Evolutionary conservation across 2,329 filamentous ascomycete species (phyloP).

Genomic region (Ambrosiella beaveri): DNA sequence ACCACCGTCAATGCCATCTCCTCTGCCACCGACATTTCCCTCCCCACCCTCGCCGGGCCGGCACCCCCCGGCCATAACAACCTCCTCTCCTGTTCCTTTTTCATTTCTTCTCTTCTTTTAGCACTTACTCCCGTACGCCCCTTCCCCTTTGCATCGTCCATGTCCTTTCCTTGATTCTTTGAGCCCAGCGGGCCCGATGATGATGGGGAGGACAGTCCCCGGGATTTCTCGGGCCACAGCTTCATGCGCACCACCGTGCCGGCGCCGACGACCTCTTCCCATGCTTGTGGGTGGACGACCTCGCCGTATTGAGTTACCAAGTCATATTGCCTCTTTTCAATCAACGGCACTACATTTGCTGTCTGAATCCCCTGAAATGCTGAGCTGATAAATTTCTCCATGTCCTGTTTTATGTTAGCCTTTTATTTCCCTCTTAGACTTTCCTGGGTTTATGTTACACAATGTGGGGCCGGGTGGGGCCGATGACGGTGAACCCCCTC

Average conservation of each 20-base stretch:
- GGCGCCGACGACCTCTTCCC: background rate
- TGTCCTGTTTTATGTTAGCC: background rate
- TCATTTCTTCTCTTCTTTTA: background rate
- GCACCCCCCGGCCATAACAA: background rate
- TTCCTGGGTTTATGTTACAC: too few relatives aligned
- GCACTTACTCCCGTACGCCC: background rate
- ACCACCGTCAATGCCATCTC: background rate
- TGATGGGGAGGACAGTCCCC: background rate
- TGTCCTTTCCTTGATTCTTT: background rate
- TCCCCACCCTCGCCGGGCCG: background rate
- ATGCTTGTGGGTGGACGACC: background rate
- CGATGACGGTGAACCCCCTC: background rate
- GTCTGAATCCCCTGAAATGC: background rate
- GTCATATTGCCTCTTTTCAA: background rate
- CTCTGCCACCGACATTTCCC: background rate
- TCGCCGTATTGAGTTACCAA: conserved; percentile 2
- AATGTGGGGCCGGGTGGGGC: too few relatives aligned
- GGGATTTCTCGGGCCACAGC: background rate
- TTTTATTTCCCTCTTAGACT: background rate
- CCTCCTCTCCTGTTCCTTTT: background rate
- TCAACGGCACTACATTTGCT: background rate
- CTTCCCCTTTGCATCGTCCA: background rate
- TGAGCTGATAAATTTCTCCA: background rate
- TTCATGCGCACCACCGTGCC: background rate
- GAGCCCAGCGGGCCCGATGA: background rate